Conservation (phyloP, 2,329 filamentous ascomycete genomes). For the Chaetothyriales sp. region DNA sequence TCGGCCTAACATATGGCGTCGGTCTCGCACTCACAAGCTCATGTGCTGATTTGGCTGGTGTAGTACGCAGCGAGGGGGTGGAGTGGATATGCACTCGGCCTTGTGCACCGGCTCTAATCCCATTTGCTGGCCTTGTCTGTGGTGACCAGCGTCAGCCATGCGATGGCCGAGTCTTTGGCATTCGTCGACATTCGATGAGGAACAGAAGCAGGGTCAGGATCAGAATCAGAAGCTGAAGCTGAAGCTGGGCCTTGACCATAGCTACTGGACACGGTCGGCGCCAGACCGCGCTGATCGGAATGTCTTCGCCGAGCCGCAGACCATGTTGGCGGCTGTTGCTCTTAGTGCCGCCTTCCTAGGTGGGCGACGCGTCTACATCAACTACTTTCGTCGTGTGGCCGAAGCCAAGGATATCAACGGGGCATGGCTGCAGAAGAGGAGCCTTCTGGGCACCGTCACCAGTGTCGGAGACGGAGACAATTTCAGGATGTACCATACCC, state of each 20-base stretch:
- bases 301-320: slow-evolving; percentile 19
- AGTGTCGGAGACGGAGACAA: slow-evolving; percentile 94
- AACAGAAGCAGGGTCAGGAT: slow-evolving; percentile 2
- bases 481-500: slow-evolving; percentile 88
- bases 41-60: too few relatives aligned
- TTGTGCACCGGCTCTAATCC: too few relatives aligned
- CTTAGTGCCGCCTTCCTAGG: slow-evolving; percentile 17
- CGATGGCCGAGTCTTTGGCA: slow-evolving; percentile 18
- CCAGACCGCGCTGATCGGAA: slow-evolving; percentile 1
- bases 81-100: too few relatives aligned
- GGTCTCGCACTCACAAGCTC: too few relatives aligned
- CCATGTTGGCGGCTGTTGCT: slow-evolving; percentile 18
- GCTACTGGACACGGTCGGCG: background rate
- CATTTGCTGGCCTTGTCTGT: too few relatives aligned
- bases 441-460: slow-evolving; percentile 72
- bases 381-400: slow-evolving; percentile 71
- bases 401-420: slow-evolving; percentile 62
- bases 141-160: slow-evolving; percentile 5
- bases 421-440: slow-evolving; percentile 55
- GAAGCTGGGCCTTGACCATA: background rate
- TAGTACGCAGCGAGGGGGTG: too few relatives aligned
- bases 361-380: slow-evolving; percentile 18
- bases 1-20: too few relatives aligned
- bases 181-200: slow-evolving; percentile 14
- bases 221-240: slow-evolving; percentile 1